Conservation (phyloP, 2,329 filamentous ascomycete genomes). For the Orbilia javanica region DNA sequence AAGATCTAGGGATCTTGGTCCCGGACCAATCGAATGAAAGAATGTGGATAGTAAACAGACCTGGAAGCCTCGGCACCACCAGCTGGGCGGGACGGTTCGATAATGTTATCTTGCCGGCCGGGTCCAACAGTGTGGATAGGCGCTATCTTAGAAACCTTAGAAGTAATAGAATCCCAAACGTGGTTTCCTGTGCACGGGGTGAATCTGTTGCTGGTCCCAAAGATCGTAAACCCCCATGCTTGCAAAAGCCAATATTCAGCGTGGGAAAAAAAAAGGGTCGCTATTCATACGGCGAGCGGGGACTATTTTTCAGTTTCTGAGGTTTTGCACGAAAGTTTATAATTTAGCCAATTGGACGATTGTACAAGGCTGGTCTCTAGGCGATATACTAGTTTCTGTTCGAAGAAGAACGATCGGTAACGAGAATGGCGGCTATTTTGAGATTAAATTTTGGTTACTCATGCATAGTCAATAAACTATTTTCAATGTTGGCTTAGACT, state of each 20-base stretch:
- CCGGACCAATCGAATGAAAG: constrained; percentile 32
- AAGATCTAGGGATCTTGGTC: constrained; percentile 26
- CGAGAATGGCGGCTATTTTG: background rate
- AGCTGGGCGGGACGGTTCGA: constrained; percentile 39
- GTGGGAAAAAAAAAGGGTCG: background rate
- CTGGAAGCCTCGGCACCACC: constrained; percentile 12
- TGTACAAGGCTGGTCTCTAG: background rate
- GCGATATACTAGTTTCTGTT: background rate
- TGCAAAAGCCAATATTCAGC: background rate
- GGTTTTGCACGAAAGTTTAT: too few species aligned
- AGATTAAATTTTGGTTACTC: background rate
- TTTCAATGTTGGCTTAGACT: background rate
- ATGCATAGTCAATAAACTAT: background rate
- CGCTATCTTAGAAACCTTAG: constrained; percentile 22
- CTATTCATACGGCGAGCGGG: background rate
- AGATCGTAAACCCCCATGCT: background rate
- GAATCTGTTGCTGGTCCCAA: background rate
- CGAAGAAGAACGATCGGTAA: background rate
- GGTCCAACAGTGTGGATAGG: constrained; percentile 28
- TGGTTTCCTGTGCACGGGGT: background rate
- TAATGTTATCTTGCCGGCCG: constrained; percentile 19
- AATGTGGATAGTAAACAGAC: constrained; percentile 7
- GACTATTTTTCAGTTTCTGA: background rate
- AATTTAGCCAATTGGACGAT: too few species aligned
- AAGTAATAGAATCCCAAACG: constrained; percentile 8